Evolutionary conservation across 208 protist genomes (phyloP).

Genomic region (Crithidia expoeki): DNA sequence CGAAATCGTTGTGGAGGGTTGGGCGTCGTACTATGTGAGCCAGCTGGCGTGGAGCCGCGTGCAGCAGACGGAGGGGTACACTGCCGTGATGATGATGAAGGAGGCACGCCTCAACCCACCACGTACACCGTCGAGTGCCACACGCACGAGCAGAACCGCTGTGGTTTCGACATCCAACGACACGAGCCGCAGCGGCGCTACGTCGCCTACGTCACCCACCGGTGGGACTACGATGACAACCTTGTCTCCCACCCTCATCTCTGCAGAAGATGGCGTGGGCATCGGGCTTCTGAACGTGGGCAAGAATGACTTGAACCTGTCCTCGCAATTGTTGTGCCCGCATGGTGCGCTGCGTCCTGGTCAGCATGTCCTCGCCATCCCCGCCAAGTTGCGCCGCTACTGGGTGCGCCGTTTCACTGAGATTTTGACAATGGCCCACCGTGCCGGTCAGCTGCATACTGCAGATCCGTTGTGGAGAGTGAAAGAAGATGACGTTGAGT

Average conservation of each 20-base stretch:
- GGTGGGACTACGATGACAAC: background rate
- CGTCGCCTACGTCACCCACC: background rate
- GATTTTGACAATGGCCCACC: slow-evolving; percentile 36
- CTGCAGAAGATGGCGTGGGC: background rate
- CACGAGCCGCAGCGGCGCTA: slow-evolving; percentile 12
- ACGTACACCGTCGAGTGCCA: slow-evolving; percentile 8
- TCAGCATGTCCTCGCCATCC: slow-evolving; percentile 45
- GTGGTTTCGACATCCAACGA: background rate
- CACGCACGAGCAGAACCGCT: background rate
- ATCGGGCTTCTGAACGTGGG: slow-evolving; percentile 15
- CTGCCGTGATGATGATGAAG: slow-evolving; percentile 45
- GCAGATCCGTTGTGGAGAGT: slow-evolving; percentile 29
- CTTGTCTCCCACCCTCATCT: slow-evolving; percentile 18
- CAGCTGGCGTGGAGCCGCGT: slow-evolving; percentile 37
- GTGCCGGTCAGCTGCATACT: slow-evolving; percentile 26
- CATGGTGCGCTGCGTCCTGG: slow-evolving; percentile 52
- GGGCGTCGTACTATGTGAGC: slow-evolving; percentile 41
- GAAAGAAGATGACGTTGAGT: slow-evolving; percentile 19
- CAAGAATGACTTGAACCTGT: slow-evolving; percentile 25
- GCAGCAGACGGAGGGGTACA: slow-evolving; percentile 58
- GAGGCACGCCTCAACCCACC: slow-evolving; percentile 21
- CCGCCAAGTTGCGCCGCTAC: slow-evolving; percentile 53
- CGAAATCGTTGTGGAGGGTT: slow-evolving; percentile 49
- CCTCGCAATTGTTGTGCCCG: slow-evolving; percentile 42
- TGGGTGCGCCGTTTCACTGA: slow-evolving; percentile 45